Conservation (phyloP, 345 rosid genomes). For the Passiflora organensis region DNA sequence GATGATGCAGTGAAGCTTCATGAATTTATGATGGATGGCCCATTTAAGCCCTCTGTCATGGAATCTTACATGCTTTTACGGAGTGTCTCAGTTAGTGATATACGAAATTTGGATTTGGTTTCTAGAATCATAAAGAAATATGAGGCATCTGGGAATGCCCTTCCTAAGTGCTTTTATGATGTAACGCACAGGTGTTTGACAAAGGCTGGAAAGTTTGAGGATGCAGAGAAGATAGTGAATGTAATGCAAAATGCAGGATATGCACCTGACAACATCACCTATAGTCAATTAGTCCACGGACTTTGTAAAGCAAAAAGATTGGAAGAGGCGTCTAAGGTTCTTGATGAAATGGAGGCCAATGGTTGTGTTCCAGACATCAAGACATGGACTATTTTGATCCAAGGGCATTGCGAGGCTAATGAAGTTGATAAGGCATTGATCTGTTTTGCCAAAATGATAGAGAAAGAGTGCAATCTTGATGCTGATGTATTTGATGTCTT, state of each 20-base stretch:
- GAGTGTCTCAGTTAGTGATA: constrained; percentile 41
- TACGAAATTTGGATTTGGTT: constrained; percentile 55
- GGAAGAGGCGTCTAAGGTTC: constrained; percentile 58
- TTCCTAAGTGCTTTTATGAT: constrained; percentile 69
- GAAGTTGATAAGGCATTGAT: constrained; percentile 55
- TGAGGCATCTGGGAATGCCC: constrained; percentile 45
- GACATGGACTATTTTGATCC: constrained; percentile 90
- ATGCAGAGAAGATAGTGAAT: constrained; percentile 54
- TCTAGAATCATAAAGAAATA: constrained; percentile 55
- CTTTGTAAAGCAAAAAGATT: constrained; percentile 72
- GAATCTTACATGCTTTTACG: constrained; percentile 59
- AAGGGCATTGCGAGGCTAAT: constrained; percentile 64
- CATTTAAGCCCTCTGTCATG: constrained; percentile 63
- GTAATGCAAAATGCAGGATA: constrained; percentile 64
- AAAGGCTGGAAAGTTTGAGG: constrained; percentile 51
- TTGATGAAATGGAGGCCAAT: constrained; percentile 60
- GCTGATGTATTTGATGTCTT: constrained; percentile 62
- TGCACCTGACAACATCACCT: constrained; percentile 76
- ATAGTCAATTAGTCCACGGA: constrained; percentile 80
- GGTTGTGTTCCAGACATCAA: constrained; percentile 65
- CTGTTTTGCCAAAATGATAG: constrained; percentile 56
- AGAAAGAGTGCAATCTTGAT: constrained; percentile 47
- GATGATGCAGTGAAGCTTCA: constrained; percentile 70
- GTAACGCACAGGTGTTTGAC: constrained; percentile 76
- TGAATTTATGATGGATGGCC: constrained; percentile 88